Percentiles rank a stretch among this genome's conserved stretches.
phyloP scores from a whole-genome alignment of 176 grass and related monocot species.

The Paspalum vaginatum region DNA sequence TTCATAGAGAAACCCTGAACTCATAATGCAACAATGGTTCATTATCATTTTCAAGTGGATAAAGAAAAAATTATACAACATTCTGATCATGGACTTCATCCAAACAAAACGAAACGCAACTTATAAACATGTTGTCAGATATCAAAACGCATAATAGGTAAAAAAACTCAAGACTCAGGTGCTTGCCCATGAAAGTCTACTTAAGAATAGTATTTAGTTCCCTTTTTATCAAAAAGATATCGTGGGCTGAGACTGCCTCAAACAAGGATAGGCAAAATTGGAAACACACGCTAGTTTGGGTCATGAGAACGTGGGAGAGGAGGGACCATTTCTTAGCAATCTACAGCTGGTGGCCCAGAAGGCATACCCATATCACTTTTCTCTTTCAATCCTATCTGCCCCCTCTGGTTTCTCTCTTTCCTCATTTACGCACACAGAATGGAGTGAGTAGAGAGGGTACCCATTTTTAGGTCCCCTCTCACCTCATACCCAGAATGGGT shows the following conservation, averaged over 20 bases:
- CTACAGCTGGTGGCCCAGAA: too few relatives aligned
- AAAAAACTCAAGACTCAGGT: not conserved
- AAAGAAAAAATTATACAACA: not conserved
- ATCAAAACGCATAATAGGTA: not conserved
- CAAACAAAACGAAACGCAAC: not conserved
- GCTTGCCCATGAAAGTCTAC: not conserved
- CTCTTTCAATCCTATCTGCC: too few relatives aligned
- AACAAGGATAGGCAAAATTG: not conserved
- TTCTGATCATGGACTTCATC: slow-evolving; percentile 8
- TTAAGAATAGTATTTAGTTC: not conserved
- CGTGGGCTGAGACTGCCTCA: not conserved
- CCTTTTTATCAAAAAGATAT: slow-evolving; percentile 19
- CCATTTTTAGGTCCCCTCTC: too few relatives aligned
- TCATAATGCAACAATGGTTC: not conserved
- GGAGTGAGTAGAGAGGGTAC: too few relatives aligned
- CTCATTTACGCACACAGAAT: too few relatives aligned
- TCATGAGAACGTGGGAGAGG: too few relatives aligned
- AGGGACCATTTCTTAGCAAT: too few relatives aligned
- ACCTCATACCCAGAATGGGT: too few relatives aligned
- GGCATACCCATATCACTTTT: too few relatives aligned
- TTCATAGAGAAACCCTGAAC: not conserved
- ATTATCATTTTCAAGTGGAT: not conserved
- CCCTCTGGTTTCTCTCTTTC: too few relatives aligned
- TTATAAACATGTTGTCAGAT: not conserved
- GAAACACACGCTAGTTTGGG: too few relatives aligned